Base-by-base conservation (phyloP, 305 asterid genomes). In the Fraxinus baroniana region DNA sequence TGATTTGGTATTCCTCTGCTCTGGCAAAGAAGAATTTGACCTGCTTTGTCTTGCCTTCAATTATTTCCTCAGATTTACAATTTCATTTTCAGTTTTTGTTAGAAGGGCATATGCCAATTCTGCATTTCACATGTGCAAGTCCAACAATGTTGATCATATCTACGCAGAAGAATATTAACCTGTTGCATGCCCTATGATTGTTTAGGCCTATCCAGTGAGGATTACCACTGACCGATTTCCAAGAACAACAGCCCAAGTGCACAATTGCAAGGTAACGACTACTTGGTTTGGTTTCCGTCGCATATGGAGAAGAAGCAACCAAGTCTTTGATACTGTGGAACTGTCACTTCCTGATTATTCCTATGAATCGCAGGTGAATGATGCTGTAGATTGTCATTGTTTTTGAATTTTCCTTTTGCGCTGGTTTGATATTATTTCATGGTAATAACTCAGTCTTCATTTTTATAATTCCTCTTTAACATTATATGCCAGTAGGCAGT, bases 261-360 rank as follows among this genome's bases (percentile, higher is more conserved):
- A 93, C 85, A 78, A 64, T 76, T 96, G 98, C 88, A 92, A 82
- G 85, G 94, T 96, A 78, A 92, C 94, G 57, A 96, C 98, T 55
- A 92, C 92, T 77, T 96, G 98, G 98, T 92, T 93, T 83, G 99
- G 98, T 83, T 96, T 93, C 82, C 92, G 95, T 28, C 93, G 97
- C 78, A 88, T 95, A 85, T 88, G 92, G 91, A 90, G 85, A 87
- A 90, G 91, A 89, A 92, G 92, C 92, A 92, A 91, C 84, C 90
- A 88, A 86, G 95, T 92, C 82, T 81, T 96, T 78, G 99, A 96
- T 86, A 93, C 94, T 33, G 93, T 93, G 84, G 98, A 96, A 81
- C 90, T 94, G 77, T 90, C 98, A 75, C 98, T 96, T 87, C 99
- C 99, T 80, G 90, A 91, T 70, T 90, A 80, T 91, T 86, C 99